A percentile compares a stretch with the other conserved stretches of the same genome.
Evolutionary conservation across 164 flowering plant species (phyloP).

Genomic region (Akebia trifoliata): DNA sequence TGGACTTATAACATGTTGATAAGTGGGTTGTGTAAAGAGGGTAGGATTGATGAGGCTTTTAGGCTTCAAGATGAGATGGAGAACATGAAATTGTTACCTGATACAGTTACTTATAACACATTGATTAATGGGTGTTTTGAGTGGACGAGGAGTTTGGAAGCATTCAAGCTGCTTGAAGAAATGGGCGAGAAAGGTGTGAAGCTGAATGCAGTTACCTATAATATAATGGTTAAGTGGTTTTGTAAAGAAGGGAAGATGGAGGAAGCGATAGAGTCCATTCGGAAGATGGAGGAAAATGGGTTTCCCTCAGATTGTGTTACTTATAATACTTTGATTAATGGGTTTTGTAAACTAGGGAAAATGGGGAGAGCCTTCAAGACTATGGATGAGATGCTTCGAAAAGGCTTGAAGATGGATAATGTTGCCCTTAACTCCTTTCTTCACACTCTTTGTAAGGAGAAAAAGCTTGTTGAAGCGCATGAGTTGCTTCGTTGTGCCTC

Average conservation of each 20-base stretch:
- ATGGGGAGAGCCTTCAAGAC: slow-evolving; percentile 49
- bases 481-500: slow-evolving; percentile 40
- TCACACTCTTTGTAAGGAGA: slow-evolving; percentile 48
- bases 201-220: slow-evolving; percentile 45
- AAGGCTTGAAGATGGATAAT: slow-evolving; percentile 62
- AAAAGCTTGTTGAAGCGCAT: slow-evolving; percentile 55
- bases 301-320: slow-evolving; percentile 56
- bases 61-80: slow-evolving; percentile 61
- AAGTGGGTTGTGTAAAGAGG: slow-evolving; percentile 55
- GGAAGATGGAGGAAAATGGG: slow-evolving; percentile 60
- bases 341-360: slow-evolving; percentile 53
- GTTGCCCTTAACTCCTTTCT: slow-evolving; percentile 61
- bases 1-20: slow-evolving; percentile 82
- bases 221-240: slow-evolving; percentile 61
- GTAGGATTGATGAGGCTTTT: slow-evolving; percentile 61
- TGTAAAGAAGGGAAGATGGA: slow-evolving; percentile 62
- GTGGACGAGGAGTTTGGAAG: slow-evolving; percentile 34
- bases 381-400: slow-evolving; percentile 70
- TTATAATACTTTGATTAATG: slow-evolving; percentile 73
- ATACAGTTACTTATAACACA: slow-evolving; percentile 77
- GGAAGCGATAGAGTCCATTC: slow-evolving; percentile 45
- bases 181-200: slow-evolving; percentile 59
- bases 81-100: slow-evolving; percentile 51
- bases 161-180: slow-evolving; percentile 44
- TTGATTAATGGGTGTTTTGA: slow-evolving; percentile 64